A percentile compares a stretch with the other conserved stretches of the same genome.
Conservation (phyloP, 768 basidiomycete genomes). For the Trametes elegans region DNA sequence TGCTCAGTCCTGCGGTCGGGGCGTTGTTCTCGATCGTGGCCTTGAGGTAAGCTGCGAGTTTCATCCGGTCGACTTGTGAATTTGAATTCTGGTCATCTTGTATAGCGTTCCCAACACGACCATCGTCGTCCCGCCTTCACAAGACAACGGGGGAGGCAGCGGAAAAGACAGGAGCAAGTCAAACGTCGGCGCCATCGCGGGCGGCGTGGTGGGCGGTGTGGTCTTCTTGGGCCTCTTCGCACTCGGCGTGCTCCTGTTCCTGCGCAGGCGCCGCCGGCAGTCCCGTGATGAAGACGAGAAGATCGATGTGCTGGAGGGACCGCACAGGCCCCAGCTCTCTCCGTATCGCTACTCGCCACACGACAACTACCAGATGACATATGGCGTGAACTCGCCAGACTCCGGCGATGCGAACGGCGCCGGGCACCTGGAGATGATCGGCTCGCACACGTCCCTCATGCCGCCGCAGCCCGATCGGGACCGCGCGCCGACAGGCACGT, state of each 20-base stretch:
- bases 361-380: not conserved
- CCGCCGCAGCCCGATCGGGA: too few relatives aligned
- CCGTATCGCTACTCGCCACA: not conserved
- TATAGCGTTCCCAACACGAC: constrained; percentile 1
- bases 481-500: too few relatives aligned
- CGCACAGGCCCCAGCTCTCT: constrained; percentile 1
- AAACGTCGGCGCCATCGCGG: constrained; percentile 8
- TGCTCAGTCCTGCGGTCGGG: constrained; percentile 10
- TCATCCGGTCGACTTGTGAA: too few relatives aligned
- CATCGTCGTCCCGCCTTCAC: not conserved
- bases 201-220: constrained; percentile 13
- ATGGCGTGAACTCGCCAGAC: not conserved
- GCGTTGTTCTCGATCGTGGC: constrained; percentile 16
- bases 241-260: not conserved
- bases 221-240: not conserved
- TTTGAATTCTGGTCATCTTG: too few relatives aligned
- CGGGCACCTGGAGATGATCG: not conserved
- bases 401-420: not conserved
- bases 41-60: constrained; percentile 16
- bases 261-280: not conserved
- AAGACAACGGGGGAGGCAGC: not conserved
- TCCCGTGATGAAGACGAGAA: not conserved
- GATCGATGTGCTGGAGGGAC: not conserved
- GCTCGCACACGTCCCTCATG: not conserved
- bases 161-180: not conserved